These are phyloP conservation scores for Cerrena zonata DNA, from an alignment of 1,284 basidiomycete species.

Conservation along the genomic window DNA sequence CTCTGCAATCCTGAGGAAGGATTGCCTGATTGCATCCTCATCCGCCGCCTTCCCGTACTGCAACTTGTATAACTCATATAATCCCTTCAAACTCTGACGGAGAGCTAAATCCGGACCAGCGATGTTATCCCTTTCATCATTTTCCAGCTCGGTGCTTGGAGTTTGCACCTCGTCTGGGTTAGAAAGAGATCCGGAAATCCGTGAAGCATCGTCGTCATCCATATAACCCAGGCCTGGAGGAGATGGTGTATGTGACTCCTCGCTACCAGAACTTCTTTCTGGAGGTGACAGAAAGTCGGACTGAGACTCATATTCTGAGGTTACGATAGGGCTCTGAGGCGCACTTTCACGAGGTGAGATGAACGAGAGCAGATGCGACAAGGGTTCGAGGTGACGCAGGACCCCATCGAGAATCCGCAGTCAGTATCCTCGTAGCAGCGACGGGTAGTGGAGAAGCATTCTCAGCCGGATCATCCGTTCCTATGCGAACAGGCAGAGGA, in stretches of 20 bases:
- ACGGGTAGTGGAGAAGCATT: conserved; percentile 24
- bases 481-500: conserved; percentile 19
- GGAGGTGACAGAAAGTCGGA: conserved; percentile 19
- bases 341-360: conserved; percentile 26
- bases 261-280: conserved; percentile 20
- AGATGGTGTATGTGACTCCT: conserved; percentile 20
- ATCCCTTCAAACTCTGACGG: conserved; percentile 39
- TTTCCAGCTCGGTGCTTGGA: background rate
- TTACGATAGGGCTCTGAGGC: conserved; percentile 15
- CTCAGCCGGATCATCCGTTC: conserved; percentile 16
- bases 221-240: conserved; percentile 9
- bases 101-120: conserved; percentile 20
- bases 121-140: background rate
- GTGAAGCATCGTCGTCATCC: background rate
- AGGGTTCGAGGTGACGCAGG: conserved; percentile 30
- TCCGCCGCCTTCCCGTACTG: conserved; percentile 16
- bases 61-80: conserved; percentile 49
- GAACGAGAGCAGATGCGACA: conserved; percentile 22
- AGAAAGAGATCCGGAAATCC: background rate
- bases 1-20: conserved; percentile 25
- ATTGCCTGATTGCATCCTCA: conserved; percentile 14
- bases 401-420: conserved; percentile 20
- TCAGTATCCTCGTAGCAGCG: conserved; percentile 15
- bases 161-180: background rate
- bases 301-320: conserved; percentile 10